Conservation (phyloP, 2,329 filamentous ascomycete species). For the Graphium sp. region DNA sequence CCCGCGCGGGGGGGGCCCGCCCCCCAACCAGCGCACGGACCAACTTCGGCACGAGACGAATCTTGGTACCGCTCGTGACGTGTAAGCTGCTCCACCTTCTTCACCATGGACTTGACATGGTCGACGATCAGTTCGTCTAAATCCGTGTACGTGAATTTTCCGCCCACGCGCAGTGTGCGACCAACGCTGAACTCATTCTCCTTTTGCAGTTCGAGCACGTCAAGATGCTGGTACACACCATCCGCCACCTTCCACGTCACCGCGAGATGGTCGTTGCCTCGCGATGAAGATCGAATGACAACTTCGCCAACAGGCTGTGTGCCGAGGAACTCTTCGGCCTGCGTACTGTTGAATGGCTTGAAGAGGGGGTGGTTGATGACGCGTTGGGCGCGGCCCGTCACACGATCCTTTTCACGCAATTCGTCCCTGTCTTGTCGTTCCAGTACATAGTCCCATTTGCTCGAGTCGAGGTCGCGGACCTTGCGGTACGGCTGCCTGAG, state of each 20-base stretch:
- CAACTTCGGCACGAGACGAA: slow-evolving; percentile 62
- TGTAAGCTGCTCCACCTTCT: slow-evolving; percentile 94
- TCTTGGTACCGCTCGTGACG: slow-evolving; percentile 86
- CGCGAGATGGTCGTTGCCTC: slow-evolving; percentile 86
- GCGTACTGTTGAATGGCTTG: slow-evolving; percentile 77
- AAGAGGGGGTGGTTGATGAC: slow-evolving; percentile 98
- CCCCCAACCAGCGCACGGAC: too few species aligned
- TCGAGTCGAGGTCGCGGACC: slow-evolving; percentile 52
- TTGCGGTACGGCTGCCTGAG: slow-evolving; percentile 57
- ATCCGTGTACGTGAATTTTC: slow-evolving; percentile 87
- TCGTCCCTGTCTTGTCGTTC: slow-evolving; percentile 73
- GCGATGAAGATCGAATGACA: slow-evolving; percentile 88
- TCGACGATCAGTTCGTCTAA: slow-evolving; percentile 93
- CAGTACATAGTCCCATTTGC: slow-evolving; percentile 74
- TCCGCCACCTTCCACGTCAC: slow-evolving; percentile 98
- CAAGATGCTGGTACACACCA: slow-evolving; percentile 92
- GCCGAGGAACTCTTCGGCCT: slow-evolving; percentile 86
- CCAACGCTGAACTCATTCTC: slow-evolving; percentile 93
- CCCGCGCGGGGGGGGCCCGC: too few species aligned
- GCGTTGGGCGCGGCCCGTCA: slow-evolving; percentile 70
- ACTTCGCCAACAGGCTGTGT: slow-evolving; percentile 76
- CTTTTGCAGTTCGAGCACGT: slow-evolving; percentile 92
- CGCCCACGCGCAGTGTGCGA: slow-evolving; percentile 66
- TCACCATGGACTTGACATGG: slow-evolving; percentile 94
- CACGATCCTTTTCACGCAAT: slow-evolving; percentile 70